Evolutionary conservation across 768 basidiomycete genomes (phyloP).

Genomic region (Mycena belliarum): DNA sequence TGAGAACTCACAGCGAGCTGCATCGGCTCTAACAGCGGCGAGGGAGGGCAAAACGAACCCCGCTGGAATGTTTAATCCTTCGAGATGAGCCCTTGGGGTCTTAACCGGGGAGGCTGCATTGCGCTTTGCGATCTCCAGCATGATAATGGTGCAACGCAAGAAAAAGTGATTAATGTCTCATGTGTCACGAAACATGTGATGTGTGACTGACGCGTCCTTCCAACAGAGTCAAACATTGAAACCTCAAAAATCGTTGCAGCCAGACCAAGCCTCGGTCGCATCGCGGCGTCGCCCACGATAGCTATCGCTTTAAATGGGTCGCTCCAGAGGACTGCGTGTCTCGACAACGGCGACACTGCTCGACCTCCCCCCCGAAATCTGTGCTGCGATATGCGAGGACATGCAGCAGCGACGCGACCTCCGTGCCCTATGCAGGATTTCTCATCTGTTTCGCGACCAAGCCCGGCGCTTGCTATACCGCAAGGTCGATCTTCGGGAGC

Average conservation of each 20-base stretch:
- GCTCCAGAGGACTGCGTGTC: too few species aligned
- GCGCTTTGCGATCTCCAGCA: background rate
- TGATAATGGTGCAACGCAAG: background rate
- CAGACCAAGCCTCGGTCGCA: too few species aligned
- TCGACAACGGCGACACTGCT: too few species aligned
- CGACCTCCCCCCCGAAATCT: conserved; percentile 1
- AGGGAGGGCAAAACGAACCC: background rate
- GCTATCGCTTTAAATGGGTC: too few species aligned
- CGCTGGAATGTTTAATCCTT: background rate
- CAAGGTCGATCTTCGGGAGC: background rate
- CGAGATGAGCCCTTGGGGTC: background rate
- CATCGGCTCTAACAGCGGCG: background rate
- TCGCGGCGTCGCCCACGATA: too few species aligned
- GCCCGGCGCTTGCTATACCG: background rate
- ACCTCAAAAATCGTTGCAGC: too few species aligned
- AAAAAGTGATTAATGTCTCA: background rate
- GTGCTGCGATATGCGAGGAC: background rate
- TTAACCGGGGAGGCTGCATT: background rate
- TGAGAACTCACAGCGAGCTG: background rate
- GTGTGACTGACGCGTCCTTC: too few species aligned
- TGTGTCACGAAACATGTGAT: too few species aligned
- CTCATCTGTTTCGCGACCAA: background rate
- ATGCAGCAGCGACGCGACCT: background rate
- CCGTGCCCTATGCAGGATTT: background rate
- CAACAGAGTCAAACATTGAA: too few species aligned